Evolutionary conservation across 2,329 filamentous ascomycete genomes (phyloP).

Genomic region (Penicillium sp.): DNA sequence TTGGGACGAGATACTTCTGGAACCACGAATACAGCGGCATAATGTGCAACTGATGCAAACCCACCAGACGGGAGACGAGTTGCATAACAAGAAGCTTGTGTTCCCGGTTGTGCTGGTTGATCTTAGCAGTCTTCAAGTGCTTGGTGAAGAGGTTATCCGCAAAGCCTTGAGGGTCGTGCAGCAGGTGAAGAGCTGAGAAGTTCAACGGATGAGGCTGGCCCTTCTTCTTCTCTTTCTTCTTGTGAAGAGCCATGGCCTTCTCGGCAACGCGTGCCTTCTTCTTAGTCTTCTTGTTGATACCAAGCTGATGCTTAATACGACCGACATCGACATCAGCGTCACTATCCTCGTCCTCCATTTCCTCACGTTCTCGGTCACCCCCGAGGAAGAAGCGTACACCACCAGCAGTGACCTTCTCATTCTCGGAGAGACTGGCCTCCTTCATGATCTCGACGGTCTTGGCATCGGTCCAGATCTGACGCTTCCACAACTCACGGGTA

Average conservation of each 20-base stretch:
- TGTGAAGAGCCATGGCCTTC: slow-evolving; percentile 77
- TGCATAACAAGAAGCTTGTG: slow-evolving; percentile 88
- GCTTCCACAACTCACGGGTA: slow-evolving; percentile 91
- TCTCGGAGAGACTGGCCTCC: slow-evolving; percentile 81
- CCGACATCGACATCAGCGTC: slow-evolving; percentile 76
- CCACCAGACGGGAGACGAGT: slow-evolving; percentile 84
- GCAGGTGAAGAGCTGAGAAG: slow-evolving; percentile 89
- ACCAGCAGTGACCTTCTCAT: slow-evolving; percentile 86
- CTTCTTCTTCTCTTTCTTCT: slow-evolving; percentile 83
- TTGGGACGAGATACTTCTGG: slow-evolving; percentile 83
- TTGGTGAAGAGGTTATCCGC: slow-evolving; percentile 86
- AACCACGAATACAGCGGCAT: slow-evolving; percentile 95
- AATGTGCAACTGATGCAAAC: slow-evolving; percentile 86
- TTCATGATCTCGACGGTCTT: slow-evolving; percentile 99
- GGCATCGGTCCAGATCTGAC: slow-evolving; percentile 92
- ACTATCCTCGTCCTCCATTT: slow-evolving; percentile 83
- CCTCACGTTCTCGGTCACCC: slow-evolving; percentile 92
- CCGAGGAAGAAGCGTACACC: slow-evolving; percentile 94
- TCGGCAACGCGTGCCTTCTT: slow-evolving; percentile 79
- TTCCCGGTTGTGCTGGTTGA: slow-evolving; percentile 74
- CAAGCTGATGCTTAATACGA: slow-evolving; percentile 77
- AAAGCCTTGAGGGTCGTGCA: slow-evolving; percentile 93
- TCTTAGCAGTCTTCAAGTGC: slow-evolving; percentile 82
- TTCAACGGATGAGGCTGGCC: slow-evolving; percentile 82
- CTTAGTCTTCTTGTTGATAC: slow-evolving; percentile 94